A percentile compares a stretch with the other conserved stretches of the same genome.
These are phyloP conservation scores for Quercus glauca DNA, from an alignment of 306 rosid genomes.

Conservation along the genomic window DNA sequence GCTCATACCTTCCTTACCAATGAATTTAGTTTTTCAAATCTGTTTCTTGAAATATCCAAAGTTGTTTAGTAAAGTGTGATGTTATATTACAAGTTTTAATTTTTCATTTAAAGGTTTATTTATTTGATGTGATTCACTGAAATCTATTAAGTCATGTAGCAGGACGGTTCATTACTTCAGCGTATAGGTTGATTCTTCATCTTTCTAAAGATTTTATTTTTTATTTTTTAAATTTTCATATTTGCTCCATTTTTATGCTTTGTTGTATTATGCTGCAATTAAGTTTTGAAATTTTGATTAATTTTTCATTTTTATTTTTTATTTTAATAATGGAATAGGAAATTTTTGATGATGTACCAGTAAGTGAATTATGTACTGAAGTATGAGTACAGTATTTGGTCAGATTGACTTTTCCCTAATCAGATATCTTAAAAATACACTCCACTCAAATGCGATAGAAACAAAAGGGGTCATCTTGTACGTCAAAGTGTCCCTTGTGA, in stretches of 20 bases:
- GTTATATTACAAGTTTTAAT: background rate
- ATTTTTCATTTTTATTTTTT: background rate
- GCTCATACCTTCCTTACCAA: background rate
- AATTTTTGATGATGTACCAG: background rate
- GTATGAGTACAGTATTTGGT: background rate
- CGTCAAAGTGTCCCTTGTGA: background rate
- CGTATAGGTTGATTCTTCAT: background rate
- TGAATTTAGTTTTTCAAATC: background rate
- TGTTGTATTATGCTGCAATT: background rate
- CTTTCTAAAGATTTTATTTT: background rate
- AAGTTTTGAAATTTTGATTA: background rate
- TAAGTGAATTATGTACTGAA: background rate
- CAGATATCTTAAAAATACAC: background rate
- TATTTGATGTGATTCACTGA: background rate
- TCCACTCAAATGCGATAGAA: background rate
- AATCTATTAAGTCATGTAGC: background rate
- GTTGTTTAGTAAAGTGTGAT: background rate
- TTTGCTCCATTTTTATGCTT: background rate
- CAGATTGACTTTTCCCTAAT: background rate
- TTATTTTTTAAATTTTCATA: background rate
- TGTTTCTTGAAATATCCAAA: background rate
- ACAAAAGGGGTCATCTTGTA: background rate
- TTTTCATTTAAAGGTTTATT: background rate
- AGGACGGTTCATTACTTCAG: background rate
- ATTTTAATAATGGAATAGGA: background rate